Base-by-base conservation (phyloP, 257 asterid genomes). In the Nicotiana obtusifolia region DNA sequence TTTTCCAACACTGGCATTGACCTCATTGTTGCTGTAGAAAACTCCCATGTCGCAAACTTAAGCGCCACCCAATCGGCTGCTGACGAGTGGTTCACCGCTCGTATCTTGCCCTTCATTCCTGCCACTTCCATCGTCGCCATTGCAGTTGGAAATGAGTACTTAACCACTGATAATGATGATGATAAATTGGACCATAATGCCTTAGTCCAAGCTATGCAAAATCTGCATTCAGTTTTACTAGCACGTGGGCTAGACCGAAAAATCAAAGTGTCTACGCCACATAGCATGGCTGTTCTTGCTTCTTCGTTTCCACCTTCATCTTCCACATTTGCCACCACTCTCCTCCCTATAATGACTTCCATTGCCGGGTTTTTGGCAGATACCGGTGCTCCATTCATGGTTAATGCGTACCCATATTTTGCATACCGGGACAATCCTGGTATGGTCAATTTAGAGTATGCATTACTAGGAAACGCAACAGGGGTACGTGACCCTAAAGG, bases 331-430 rank as follows among this genome's bases (percentile, higher is more conserved):
- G 91, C 89, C 59, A 83, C 87, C 84, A 85, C 84, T 60, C 91
- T 89, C 80, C 83, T 85, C 73, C 93, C 92, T 0, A 54, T 88
- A 31, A 88, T 92, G 90, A 89, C 93, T 8, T 81, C 88, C 77
- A 81, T 92, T n/a, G 86, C 90, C 11, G 91, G 84, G 1, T 90
- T 91, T 85, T 67, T 90, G 62, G 90, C 90, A 2, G 93, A 91
- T 35, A 86, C 89, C 1, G 87, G 84, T 1, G 83, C 93, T 0
- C 94, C 97, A 0, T 90, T 90, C 87, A 89, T 90, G 91, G 87
- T 92, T 76, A 91, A 92, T n/a, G 89, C 94, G 0, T 90, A 91
- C 49, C 95, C 97, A 0, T 93, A 93, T 83, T 91, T 90, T 26
- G 97, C 95, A 3, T 90, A 87, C 78, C 57, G 88, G 59, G 92